A percentile compares a stretch with the other conserved stretches of the same genome.
Conservation (phyloP, 306 rosid species). For the Oemleria cerasiformis region DNA sequence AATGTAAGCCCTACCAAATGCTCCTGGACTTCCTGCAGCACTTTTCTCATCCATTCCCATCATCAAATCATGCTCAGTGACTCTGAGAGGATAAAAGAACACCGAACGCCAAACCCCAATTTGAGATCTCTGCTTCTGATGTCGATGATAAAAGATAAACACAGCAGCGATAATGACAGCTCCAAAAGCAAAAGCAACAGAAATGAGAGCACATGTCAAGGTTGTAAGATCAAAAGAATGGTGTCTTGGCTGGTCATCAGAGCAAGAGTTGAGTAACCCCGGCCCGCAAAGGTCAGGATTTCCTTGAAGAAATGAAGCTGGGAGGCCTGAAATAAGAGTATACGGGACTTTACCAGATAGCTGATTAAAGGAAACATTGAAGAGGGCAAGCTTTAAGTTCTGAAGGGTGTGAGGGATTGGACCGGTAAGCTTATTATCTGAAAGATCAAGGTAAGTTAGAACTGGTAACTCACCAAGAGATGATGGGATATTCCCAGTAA, state of each 20-base stretch:
- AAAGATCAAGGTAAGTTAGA: conserved; percentile 90
- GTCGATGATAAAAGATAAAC: conserved; percentile 49
- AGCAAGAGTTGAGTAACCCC: conserved; percentile 70
- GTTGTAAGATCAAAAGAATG: conserved; percentile 46
- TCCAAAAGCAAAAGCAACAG: conserved; percentile 68
- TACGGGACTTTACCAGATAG: conserved; percentile 85
- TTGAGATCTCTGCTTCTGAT: conserved; percentile 43
- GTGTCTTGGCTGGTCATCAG: conserved; percentile 51
- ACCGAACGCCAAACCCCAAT: conserved; percentile 64
- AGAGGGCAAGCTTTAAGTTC: conserved; percentile 93
- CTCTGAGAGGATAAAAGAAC: conserved; percentile 89
- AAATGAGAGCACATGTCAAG: conserved; percentile 60
- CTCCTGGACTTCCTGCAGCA: conserved; percentile 58
- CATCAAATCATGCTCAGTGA: conserved; percentile 75
- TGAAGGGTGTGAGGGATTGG: conserved; percentile 82
- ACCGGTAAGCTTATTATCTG: conserved; percentile 88
- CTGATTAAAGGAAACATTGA: conserved; percentile 83
- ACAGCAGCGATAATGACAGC: conserved; percentile 57
- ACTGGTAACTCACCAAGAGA: conserved; percentile 86
- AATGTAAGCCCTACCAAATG: conserved; percentile 68
- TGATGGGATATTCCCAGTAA: conserved; percentile 66
- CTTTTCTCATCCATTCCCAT: conserved; percentile 85
- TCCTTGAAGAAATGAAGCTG: conserved; percentile 95
- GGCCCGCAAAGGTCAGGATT: conserved; percentile 85
- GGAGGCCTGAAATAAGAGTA: conserved; percentile 81